Base-by-base conservation (phyloP, 768 basidiomycete genomes). In the Pisolithus marmoratus region DNA sequence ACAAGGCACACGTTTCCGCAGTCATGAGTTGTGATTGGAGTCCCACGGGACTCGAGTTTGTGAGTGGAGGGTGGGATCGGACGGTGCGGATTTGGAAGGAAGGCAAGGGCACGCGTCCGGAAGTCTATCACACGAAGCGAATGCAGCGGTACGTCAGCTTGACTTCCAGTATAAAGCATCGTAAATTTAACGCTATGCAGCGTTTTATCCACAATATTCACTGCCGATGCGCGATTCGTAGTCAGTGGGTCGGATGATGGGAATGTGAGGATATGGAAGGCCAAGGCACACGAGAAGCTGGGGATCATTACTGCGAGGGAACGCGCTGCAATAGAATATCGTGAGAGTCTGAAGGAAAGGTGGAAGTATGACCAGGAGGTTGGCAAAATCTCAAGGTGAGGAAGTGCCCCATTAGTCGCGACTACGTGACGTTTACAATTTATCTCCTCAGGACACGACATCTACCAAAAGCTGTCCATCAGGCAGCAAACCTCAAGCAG, bases 11-110 rank as follows among this genome's bases (percentile, higher is more conserved):
- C 66, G 95, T 97, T 19, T 91, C 90, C 0, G 92, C 93, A 4
- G 96, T 96, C 38, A 97, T 94, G 87, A 84, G 84, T 46, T 95
- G 94, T 61, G 95, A 98, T 55, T 98, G 96, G 96, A 86, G 86
- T 53, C 96, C 96, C 1, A 98, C 94, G 0, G 96, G 96, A 11
- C 76, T 86, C 31, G 94, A 94, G 62, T 96, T 98, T 65, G 94
- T 97, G 24, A 92, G 89, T 55, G 96, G 96, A 11, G 89, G 91
- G 2, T 98, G 95, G 86, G 96, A 99, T 67, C 80, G 94, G 42
- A 97, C 94, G 2, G 78, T 97, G 42, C 76, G 94, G 53, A 81
- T 98, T 67, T 99, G 95, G 95, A 84, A 85, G 58, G 84, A 91
- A 59, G 90, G 87, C 24, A 81, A 77, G 38, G 94, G 94, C 0